Percentiles rank a stretch among this genome's conserved stretches.
phyloP scores from a whole-genome alignment of 345 rosid genomes.

The Dipteronia dyeriana region DNA sequence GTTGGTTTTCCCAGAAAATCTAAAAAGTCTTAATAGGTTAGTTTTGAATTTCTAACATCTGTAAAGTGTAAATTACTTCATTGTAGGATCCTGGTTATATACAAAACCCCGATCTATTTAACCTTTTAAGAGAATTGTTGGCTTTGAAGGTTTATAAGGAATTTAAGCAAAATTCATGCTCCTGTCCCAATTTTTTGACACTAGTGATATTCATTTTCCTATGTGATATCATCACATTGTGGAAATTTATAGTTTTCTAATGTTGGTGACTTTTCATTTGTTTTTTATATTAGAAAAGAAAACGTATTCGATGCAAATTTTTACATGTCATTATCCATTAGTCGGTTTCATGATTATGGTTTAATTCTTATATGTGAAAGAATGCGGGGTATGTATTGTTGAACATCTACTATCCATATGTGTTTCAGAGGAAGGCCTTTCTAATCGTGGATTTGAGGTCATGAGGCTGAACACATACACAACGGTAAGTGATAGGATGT shows the following conservation, averaged over 20 bases:
- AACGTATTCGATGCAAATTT: neutral
- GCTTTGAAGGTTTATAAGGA: neutral
- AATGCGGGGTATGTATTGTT: neutral
- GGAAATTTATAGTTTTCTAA: neutral
- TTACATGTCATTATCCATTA: neutral
- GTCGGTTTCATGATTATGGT: constrained; percentile 12
- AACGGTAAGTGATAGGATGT: constrained; percentile 59
- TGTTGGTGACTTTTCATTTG: neutral
- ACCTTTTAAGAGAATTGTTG: neutral
- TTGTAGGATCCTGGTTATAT: neutral
- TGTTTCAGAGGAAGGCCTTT: constrained; percentile 80
- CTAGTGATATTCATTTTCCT: neutral
- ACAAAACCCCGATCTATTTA: neutral
- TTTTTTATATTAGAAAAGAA: neutral
- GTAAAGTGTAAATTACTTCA: constrained; percentile 6
- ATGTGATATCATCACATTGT: neutral
- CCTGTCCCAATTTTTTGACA: neutral
- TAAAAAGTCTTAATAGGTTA: neutral
- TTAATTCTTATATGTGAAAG: constrained; percentile 15
- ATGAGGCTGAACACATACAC: constrained; percentile 87
- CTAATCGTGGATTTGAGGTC: constrained; percentile 87
- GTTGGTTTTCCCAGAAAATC: neutral
- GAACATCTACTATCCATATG: constrained; percentile 13
- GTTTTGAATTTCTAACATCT: neutral
- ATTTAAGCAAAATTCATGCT: neutral